Evolutionary conservation across 495 filamentous ascomycete species (phyloP), one percentile per base, ranked within the genome.

Genomic region (Amniculicola lignicola): DNA sequence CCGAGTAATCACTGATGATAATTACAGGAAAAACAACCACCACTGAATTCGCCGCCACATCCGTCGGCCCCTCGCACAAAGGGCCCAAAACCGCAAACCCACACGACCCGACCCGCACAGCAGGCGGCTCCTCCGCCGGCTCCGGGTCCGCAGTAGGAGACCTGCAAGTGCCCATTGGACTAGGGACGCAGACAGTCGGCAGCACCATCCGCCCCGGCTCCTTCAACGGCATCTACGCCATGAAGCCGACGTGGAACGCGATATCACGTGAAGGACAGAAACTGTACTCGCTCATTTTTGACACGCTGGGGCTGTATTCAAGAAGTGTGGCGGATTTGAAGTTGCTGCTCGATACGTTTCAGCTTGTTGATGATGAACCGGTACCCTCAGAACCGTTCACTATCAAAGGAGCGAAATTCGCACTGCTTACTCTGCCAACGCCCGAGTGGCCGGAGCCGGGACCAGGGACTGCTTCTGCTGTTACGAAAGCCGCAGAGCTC

Each of bases 201-300:
- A 74, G 69, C 24, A 64, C 56, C 7, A 58, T 69, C 37, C 74
- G 79, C 1, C 81, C 81, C 0, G 79, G 63, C 3, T 79, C 76
- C 0, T 82, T 75, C 63, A 79, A 77, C 47, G 77, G 78, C 24
- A 70, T 77, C 15, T 82, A 75, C 54, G 76, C 71, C 2, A 61
- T 82, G 22, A 84, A 83, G 60, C 81, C 79, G 23, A 84, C 80
- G 18, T 54, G 51, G 51, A 75, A 73, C 35, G 64, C 76, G 0
- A 75, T 83, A 22, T 77, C 72, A n/a, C 68, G 76, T 19, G 79
- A 81, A 61, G 79, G 79, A 0, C 61, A 68, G 47, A 75, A 74
- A 57, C 44, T 73, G 14, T 79, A 74, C 64, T 73, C 75, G 4
- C 61, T 73, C 2, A 75, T 65, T 6, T 70, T 76, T 24, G 80